Base-by-base conservation (phyloP, 768 basidiomycete species). In the Psilocybe cubensis region DNA sequence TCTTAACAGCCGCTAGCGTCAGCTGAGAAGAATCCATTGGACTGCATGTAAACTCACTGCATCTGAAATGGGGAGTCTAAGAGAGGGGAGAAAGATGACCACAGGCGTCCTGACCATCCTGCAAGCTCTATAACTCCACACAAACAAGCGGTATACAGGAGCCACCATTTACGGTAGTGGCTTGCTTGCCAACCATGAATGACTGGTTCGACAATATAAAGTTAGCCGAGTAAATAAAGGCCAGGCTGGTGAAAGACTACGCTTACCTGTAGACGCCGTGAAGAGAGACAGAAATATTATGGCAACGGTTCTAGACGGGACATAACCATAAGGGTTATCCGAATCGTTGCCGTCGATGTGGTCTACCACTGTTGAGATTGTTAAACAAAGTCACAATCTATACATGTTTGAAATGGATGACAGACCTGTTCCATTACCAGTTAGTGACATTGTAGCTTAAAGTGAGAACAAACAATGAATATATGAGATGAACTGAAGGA, bases 1-100 rank as follows among this genome's bases (percentile, higher is more conserved):
- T 65, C 84, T 84, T 40, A 9, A 14, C 10, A 31, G 11, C n/a
- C 40, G 8, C 33, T 4, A 25, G 24, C 14, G n/a, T 1, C 31
- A 20, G 4, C 20, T 9, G 18, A 43, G 11, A 31, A 17, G 1
- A 40, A 17, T 43, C 11, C 35, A 11, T 45, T 3, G 20, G 3
- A 2, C 17, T 18, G 20, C 31, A 3, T 1, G 6, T 40, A 11
- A 49, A 45, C 55, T 40, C 40, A 61, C 60, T 61, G 51, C 21
- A 61, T 61, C 40, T 52, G 38, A 27, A 52, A 52, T 21, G 51
- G 51, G 3, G 38, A 41, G 23, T 40, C 51, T 9, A 42, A 21
- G 0, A 43, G 24, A 25, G 38, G 51, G 5, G 35, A 40, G 21
- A 52, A 41, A 17, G 20, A 41, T 4, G 51, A 52, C 40, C 40